Percentiles rank a stretch among this genome's conserved stretches.
Conservation (phyloP, 1,284 basidiomycete species). For the Ganoderma sinense region DNA sequence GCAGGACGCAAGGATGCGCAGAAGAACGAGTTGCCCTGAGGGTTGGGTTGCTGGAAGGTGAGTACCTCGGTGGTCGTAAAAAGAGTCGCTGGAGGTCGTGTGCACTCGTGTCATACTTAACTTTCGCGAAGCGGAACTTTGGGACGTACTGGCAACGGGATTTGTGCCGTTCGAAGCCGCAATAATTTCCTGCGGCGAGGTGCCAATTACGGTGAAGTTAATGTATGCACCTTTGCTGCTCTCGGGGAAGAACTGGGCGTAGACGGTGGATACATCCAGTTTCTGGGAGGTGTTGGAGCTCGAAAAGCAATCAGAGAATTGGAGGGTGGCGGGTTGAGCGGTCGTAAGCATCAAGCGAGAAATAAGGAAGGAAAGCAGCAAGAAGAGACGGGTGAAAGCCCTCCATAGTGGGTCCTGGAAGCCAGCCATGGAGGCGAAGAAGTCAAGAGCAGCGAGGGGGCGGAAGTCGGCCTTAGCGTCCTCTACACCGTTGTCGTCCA, state of each 20-base stretch:
- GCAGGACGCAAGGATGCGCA: conserved; percentile 81
- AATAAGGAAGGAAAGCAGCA: conserved; percentile 32
- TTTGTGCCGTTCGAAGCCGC: conserved; percentile 66
- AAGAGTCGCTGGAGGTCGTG: conserved; percentile 69
- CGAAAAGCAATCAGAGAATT: conserved; percentile 62
- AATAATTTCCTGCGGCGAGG: conserved; percentile 61
- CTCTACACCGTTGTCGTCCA: conserved; percentile 24
- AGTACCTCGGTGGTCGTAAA: conserved; percentile 85
- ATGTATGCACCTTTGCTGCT: conserved; percentile 53
- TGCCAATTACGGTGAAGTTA: conserved; percentile 73
- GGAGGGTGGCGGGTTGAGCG: conserved; percentile 42
- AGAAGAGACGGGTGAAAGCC: conserved; percentile 28
- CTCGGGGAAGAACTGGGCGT: conserved; percentile 72
- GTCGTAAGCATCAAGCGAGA: conserved; percentile 28
- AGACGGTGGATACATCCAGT: conserved; percentile 75
- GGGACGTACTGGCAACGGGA: conserved; percentile 60
- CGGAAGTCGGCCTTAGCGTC: conserved; percentile 20
- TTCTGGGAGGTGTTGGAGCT: conserved; percentile 58
- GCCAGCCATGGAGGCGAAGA: conserved; percentile 33
- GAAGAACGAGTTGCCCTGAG: conserved; percentile 75
- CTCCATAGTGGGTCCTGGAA: conserved; percentile 26
- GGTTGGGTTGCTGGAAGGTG: conserved; percentile 76
- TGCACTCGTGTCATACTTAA: not conserved
- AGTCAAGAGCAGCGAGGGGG: conserved; percentile 9
- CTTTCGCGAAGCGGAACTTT: conserved; percentile 9